phyloP scores from a whole-genome alignment of 2,329 filamentous ascomycete genomes.

The Beauveria medogensis region DNA sequence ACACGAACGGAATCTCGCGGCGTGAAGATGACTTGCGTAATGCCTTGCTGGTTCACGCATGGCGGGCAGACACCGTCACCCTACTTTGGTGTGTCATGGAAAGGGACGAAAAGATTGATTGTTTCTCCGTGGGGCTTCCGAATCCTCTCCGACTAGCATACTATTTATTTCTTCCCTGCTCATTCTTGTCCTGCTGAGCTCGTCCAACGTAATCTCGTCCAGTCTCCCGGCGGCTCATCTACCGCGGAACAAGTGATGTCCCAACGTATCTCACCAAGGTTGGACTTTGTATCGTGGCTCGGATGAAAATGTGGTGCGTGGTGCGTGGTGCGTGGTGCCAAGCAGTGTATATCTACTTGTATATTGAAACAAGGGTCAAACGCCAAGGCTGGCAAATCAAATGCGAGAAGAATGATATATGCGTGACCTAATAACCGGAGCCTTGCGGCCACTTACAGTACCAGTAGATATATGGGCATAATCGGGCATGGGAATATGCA shows the following conservation, averaged over 20 bases:
- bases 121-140: slow-evolving; percentile 14
- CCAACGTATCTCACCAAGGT: too few relatives aligned
- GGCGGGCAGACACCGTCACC: slow-evolving; percentile 22
- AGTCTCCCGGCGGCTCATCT: too few relatives aligned
- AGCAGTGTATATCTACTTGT: neutral
- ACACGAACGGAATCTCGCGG: slow-evolving; percentile 17
- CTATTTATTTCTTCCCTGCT: too few relatives aligned
- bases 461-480: too few relatives aligned
- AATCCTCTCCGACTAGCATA: too few relatives aligned
- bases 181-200: too few relatives aligned
- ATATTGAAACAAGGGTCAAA: neutral
- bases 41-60: slow-evolving; percentile 17
- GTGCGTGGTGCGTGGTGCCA: neutral
- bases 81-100: slow-evolving; percentile 18
- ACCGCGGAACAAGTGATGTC: too few relatives aligned
- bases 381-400: neutral
- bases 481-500: neutral
- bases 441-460: too few relatives aligned
- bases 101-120: slow-evolving; percentile 14
- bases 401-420: neutral
- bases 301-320: neutral
- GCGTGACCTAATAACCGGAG: too few relatives aligned
- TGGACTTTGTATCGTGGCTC: too few relatives aligned
- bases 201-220: too few relatives aligned
- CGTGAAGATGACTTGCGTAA: slow-evolving; percentile 16